Base-by-base conservation (phyloP, 1,139 yeast species). In the Debaryomyces subglobosus region DNA sequence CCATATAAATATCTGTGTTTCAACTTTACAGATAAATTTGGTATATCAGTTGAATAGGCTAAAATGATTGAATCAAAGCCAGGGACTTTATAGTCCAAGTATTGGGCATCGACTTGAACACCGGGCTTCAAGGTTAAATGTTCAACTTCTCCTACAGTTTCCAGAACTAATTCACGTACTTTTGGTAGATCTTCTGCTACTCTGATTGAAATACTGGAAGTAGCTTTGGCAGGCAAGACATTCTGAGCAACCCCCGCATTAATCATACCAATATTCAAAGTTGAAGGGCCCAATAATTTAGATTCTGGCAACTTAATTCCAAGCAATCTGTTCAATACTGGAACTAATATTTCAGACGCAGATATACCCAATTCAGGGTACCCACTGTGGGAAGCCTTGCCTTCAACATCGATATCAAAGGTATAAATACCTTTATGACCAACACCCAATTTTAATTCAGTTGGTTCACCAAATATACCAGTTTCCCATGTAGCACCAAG, bases 391-490 rank as follows among this genome's bases (percentile, higher is more conserved):
- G 84, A 69, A 3, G 89, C 82, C 50, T 75, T 73, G 10, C 92
- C 92, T 7, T 65, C 58, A 21, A 79, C 83, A 27, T 63, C 55
- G 35, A 84, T 57, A 29, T 71, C 61, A 50, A 81, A 67, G 55
- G 66, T 48, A 55, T 71, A 71, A 52, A 70, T 61, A 58, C 92
- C 86, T 60, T 86, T 86, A 59, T 86, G 92, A 8, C 91, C 91
- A 5, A 80, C 80, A 2, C 88, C 89, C 21, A 86, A 71, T 57
- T 82, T 84, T 60, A 78, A 69, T 55, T 85, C 90, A 0, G 92
- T 85, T 16, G 92, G 91, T 60, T 86, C 92, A 12, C 91, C 91
- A 63, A 85, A 85, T 40, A 86, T 77, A 21, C 80, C 90, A 4
- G 78, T 59, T 5, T 80, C 81, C 89, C 89, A 86, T 2, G 64